Evolutionary conservation across 257 asterid species (phyloP).

Genomic region (Penstemon eatonii): DNA sequence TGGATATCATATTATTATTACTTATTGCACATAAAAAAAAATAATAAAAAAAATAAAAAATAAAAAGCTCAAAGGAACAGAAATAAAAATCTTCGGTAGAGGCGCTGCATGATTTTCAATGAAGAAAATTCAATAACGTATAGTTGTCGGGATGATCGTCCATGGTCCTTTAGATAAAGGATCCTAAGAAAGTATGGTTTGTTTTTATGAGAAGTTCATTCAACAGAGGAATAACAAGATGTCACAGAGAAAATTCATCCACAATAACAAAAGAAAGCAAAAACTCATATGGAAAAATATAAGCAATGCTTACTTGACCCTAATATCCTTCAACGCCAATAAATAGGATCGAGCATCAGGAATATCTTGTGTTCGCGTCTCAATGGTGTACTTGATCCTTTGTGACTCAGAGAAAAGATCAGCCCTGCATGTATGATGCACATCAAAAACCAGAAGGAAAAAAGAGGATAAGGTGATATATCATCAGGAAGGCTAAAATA

Average conservation of each 20-base stretch:
- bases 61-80: too few relatives aligned
- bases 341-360: conserved; percentile 91
- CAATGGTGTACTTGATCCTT: conserved; percentile 80
- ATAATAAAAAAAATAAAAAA: too few relatives aligned
- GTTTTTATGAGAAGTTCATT: too few relatives aligned
- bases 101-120: too few relatives aligned
- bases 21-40: too few relatives aligned
- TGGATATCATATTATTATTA: too few relatives aligned
- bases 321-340: conserved; percentile 72
- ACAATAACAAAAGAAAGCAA: background rate
- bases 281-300: background rate
- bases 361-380: conserved; percentile 67
- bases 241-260: background rate
- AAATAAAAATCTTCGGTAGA: too few relatives aligned
- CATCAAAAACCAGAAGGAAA: background rate
- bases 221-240: too few relatives aligned
- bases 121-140: too few relatives aligned
- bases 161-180: too few relatives aligned
- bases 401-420: conserved; percentile 81
- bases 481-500: conserved; percentile 6
- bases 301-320: conserved; percentile 62
- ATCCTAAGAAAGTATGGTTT: too few relatives aligned
- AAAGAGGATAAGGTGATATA: conserved; percentile 9
- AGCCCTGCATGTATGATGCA: conserved; percentile 57
- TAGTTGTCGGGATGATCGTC: too few relatives aligned